phyloP scores from a whole-genome alignment of 768 basidiomycete genomes.

The Mycena amicta region DNA sequence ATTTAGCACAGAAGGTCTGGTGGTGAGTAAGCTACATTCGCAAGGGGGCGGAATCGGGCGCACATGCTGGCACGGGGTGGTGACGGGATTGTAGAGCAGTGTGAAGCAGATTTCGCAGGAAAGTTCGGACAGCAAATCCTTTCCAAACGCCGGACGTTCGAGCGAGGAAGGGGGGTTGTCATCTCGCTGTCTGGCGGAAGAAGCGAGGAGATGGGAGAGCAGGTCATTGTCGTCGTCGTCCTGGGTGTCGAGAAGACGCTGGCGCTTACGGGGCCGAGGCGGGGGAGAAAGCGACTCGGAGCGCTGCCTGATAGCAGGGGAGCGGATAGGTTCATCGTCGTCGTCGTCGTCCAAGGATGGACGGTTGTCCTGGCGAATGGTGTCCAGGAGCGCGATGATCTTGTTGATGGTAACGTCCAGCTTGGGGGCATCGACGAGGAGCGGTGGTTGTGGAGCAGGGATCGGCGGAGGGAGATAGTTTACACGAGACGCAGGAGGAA shows the following conservation, averaged over 20 bases:
- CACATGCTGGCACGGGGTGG: constrained; percentile 95
- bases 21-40: constrained; percentile 14
- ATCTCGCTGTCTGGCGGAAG: constrained; percentile 27
- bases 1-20: constrained; percentile 89
- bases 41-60: constrained; percentile 31
- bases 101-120: constrained; percentile 92
- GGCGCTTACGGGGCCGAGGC: constrained; percentile 29
- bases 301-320: constrained; percentile 13
- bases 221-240: constrained; percentile 34
- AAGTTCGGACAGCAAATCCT: constrained; percentile 68
- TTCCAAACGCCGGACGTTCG: constrained; percentile 45
- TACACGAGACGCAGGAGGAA: constrained; percentile 43
- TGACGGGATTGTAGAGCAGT: constrained; percentile 83
- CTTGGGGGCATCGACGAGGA: constrained; percentile 19
- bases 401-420: constrained; percentile 64
- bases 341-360: constrained; percentile 33
- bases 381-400: constrained; percentile 47
- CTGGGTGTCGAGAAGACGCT: constrained; percentile 22
- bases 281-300: constrained; percentile 2
- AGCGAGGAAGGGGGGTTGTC: constrained; percentile 20
- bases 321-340: constrained; percentile 20
- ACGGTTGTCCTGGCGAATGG: constrained; percentile 16
- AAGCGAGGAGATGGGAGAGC: constrained; percentile 39
- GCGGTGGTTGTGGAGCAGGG: constrained; percentile 16
- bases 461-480: constrained; percentile 37